Conservation (phyloP, 805 yeast species). For the Candida montana region DNA sequence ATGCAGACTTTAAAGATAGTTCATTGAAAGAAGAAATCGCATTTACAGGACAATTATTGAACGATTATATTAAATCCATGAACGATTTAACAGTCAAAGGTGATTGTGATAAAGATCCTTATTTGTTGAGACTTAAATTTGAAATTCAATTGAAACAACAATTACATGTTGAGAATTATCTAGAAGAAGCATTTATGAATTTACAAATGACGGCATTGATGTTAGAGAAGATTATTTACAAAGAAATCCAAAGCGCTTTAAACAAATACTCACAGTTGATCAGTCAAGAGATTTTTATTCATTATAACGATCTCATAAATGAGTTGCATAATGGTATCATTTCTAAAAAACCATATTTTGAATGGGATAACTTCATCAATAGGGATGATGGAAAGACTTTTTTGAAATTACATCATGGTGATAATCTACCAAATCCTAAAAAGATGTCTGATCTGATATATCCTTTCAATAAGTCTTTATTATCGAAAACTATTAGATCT, state of each 20-base stretch:
- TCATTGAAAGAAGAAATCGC: conserved; percentile 64
- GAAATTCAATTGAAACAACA: conserved; percentile 76
- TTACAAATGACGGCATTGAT: conserved; percentile 83
- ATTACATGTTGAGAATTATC: conserved; percentile 73
- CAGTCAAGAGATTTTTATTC: conserved; percentile 66
- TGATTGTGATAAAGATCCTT: conserved; percentile 63
- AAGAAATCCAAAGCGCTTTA: conserved; percentile 78
- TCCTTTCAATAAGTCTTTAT: conserved; percentile 60
- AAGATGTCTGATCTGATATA: conserved; percentile 57
- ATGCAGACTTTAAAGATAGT: conserved; percentile 68
- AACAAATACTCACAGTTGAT: conserved; percentile 64
- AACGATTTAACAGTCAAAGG: conserved; percentile 45
- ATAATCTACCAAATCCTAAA: conserved; percentile 49
- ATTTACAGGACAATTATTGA: conserved; percentile 53
- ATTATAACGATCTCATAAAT: conserved; percentile 59
- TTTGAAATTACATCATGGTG: conserved; percentile 31
- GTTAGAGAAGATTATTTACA: conserved; percentile 77
- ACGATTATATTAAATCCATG: conserved; percentile 50
- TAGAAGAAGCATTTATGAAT: conserved; percentile 84
- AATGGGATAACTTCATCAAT: conserved; percentile 80
- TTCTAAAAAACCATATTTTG: conserved; percentile 67
- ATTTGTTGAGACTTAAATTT: conserved; percentile 58
- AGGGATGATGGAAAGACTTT: conserved; percentile 60
- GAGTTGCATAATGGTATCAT: conserved; percentile 64
- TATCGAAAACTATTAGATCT: conserved; percentile 62